These are phyloP conservation scores for Schizonepeta tenuifolia DNA, from an alignment of 257 asterid genomes.

Conservation along the genomic window DNA sequence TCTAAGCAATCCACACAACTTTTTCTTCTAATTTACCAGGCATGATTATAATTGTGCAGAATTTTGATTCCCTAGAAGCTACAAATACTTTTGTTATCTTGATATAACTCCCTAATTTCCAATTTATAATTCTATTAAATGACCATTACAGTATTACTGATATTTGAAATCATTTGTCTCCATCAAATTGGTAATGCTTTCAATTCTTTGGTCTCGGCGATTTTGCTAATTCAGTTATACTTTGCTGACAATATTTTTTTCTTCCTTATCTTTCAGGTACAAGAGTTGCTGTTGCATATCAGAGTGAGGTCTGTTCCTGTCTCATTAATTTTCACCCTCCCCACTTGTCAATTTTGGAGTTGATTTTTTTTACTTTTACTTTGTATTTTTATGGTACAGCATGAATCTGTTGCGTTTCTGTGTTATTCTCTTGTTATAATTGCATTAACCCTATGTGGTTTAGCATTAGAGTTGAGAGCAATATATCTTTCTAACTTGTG, in stretches of 20 bases:
- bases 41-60: neutral
- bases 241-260: slow-evolving; percentile 3
- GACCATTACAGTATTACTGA: neutral
- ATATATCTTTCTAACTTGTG: neutral
- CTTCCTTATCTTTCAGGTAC: slow-evolving; percentile 59
- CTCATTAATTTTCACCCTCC: neutral
- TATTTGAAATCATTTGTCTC: slow-evolving; percentile 7
- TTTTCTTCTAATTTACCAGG: neutral
- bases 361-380: too few relatives aligned
- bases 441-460: neutral
- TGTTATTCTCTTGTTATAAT: slow-evolving; percentile 1
- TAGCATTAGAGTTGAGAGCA: neutral
- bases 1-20: neutral
- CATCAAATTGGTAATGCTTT: neutral
- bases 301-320: slow-evolving; percentile 72
- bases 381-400: neutral
- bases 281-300: slow-evolving; percentile 84
- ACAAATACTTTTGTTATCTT: neutral
- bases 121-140: neutral
- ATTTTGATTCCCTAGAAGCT: slow-evolving; percentile 14
- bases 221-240: neutral
- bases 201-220: neutral
- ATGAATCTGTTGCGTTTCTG: neutral
- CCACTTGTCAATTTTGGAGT: slow-evolving; percentile 22
- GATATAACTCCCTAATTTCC: slow-evolving; percentile 4